Evolutionary conservation across 345 rosid genomes (phyloP).

Genomic region (Salix caprea): DNA sequence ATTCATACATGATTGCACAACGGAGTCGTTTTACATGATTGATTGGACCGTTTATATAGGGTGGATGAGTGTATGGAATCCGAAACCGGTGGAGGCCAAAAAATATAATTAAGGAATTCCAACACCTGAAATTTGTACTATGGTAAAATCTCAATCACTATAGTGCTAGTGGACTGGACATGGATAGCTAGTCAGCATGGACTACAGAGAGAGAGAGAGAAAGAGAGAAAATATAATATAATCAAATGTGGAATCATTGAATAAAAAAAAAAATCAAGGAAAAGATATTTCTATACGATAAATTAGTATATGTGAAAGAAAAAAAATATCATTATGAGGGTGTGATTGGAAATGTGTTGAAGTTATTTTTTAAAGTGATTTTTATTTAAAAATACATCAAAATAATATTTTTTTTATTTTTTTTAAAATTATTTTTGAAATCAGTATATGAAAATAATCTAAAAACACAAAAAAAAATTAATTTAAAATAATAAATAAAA

Average conservation of each 20-base stretch:
- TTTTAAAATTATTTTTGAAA: no score
- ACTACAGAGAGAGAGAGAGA: no score
- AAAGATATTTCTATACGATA: neutral
- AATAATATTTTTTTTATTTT: no score
- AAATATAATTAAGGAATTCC: neutral
- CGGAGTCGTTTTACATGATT: neutral
- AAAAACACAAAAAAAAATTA: no score
- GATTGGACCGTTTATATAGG: neutral
- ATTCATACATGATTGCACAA: no score
- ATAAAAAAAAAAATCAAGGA: neutral
- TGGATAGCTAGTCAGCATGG: neutral
- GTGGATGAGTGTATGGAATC: neutral
- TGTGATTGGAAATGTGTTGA: no score
- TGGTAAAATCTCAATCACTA: constrained; percentile 13
- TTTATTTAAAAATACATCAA: no score
- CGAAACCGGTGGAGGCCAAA: neutral
- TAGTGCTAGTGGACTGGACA: neutral
- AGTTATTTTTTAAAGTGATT: no score
- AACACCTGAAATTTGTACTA: constrained; percentile 5
- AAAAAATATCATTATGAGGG: no score
- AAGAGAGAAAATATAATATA: constrained; percentile 4
- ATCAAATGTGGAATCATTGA: constrained; percentile 15
- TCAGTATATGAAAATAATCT: no score
- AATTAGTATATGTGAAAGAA: no score
- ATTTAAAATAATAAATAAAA: no score